Base-by-base conservation (phyloP, 164 flowering plant genomes). In the Cinnamomum chago region DNA sequence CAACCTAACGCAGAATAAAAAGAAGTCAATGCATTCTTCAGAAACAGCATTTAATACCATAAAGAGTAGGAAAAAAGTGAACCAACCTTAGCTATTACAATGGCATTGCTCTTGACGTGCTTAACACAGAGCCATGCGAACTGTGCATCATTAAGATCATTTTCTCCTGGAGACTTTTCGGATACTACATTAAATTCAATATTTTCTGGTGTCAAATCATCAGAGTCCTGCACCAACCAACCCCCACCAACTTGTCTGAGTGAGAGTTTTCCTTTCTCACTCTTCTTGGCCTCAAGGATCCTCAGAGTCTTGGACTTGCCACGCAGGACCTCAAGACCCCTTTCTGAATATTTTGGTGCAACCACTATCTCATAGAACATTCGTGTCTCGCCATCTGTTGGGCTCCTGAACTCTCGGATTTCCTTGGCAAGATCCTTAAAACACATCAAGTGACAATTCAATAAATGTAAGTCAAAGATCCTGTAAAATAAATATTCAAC, bases 31-130 rank as follows among this genome's bases (percentile, higher is more conserved):
- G 28, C 10, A 20, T 9, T 22, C 13, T 66, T 33, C 3, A 30
- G 50, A 11, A 24, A 18, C 24, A 58, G 13, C 2, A 30, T 23
- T 25, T n/a, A 30, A 47, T 23, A 72, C 20, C 20, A 33, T 11
- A 14, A 40, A 35, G 47, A 40, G 23, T 14, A 13, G 22, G n/a
- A 65, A 50, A 50, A 77, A 7, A 47, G 24, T 15, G 5, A 5
- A 72, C 82, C 17, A 67, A 92, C 99, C 97, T 96, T 96, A 10
- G 99, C 99, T 71, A 96, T 87, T 1, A 92, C 98, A 81, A 96
- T 94, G 72, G 99, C 99, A 76, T 96, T 96, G 89, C 99, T 96
- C 83, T 96, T 96, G 25, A 96, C 99, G 72, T 96, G 99, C 89
- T 96, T 96, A 10, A 85, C 95, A 79, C 99, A 94, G 9, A 91